Evolutionary conservation across 495 filamentous ascomycete species (phyloP), one percentile per base, ranked within the genome.

Genomic region (Penicillium ochrochloron): DNA sequence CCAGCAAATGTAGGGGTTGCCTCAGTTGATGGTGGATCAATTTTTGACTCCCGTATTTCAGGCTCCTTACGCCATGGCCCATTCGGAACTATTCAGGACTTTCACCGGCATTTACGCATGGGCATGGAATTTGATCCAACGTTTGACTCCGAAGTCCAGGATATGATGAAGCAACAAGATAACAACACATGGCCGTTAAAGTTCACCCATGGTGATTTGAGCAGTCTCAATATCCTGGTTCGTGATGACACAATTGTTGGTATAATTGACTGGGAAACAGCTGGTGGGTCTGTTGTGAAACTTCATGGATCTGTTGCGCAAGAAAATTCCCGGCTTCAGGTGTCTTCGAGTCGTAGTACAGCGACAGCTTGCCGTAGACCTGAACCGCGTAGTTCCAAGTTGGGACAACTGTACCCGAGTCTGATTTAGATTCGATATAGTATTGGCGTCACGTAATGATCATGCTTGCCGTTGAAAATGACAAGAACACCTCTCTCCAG

Each of bases 251-350:
- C 76, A 35, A 66, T 82, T 53, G 76, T 80, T 25, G 82, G 79
- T 10, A 84, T 85, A 61, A 72, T 85, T 71, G 81, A 86, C 69
- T 84, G 79, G 82, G 82, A 84, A 72, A 79, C 75, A 27, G 76
- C 79, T 57, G 81, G 79, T 35, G 85, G 82, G 80, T 82, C 11
- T 85, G 84, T 65, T 85, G 78, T 80, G 83, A 85, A 73, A n/a
- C n/a, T n/a, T n/a, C n/a, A n/a, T n/a, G n/a, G n/a, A n/a, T n/a
- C n/a, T n/a, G n/a, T n/a, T n/a, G n/a, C n/a, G n/a, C n/a, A n/a
- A n/a, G n/a, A n/a, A n/a, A n/a, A n/a, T n/a, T n/a, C n/a, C n/a
- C n/a, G n/a, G n/a, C n/a, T n/a, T n/a, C n/a, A n/a, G n/a, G n/a
- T n/a, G n/a, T n/a, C n/a, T n/a, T n/a, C n/a, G n/a, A n/a, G n/a